A percentile compares a stretch with the other conserved stretches of the same genome.
These are phyloP conservation scores for Oryza coarctata DNA, from an alignment of 176 grass and related monocot species.

Conservation along the genomic window DNA sequence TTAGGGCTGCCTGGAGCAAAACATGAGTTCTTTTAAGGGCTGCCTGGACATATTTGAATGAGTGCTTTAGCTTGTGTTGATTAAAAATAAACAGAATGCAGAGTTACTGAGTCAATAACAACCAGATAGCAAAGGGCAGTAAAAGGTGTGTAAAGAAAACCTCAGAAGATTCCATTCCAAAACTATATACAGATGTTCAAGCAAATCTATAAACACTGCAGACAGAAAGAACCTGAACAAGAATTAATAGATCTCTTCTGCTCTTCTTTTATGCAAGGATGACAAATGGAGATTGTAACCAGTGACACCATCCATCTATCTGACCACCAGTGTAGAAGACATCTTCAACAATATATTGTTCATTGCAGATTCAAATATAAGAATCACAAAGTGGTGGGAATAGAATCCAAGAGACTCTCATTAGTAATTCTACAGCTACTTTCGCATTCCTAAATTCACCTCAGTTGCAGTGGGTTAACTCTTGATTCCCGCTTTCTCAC, in stretches of 20 bases:
- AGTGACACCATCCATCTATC: background rate
- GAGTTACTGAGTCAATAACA: background rate
- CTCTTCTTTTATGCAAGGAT: constrained; percentile 12
- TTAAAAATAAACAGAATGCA: background rate
- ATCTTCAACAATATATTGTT: constrained; percentile 15
- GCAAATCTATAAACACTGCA: constrained; percentile 9
- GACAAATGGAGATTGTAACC: background rate
- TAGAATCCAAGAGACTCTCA: constrained; percentile 27
- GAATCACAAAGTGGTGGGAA: constrained; percentile 28
- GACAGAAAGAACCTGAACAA: background rate
- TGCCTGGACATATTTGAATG: background rate
- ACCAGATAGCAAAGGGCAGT: background rate
- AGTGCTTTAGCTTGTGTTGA: background rate
- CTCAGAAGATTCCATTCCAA: background rate
- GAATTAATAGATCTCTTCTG: background rate
- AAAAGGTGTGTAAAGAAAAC: background rate
- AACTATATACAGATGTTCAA: constrained; percentile 25
- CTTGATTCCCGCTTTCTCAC: constrained; percentile 51
- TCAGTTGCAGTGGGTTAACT: constrained; percentile 34
- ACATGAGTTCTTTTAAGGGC: background rate
- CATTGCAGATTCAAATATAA: constrained; percentile 27
- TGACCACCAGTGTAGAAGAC: background rate
- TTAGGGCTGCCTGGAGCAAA: background rate
- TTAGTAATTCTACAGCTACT: constrained; percentile 26
- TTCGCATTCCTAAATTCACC: constrained; percentile 34